Evolutionary conservation across 2,329 filamentous ascomycete species (phyloP).

Genomic region (Botryotinia narcissicola): DNA sequence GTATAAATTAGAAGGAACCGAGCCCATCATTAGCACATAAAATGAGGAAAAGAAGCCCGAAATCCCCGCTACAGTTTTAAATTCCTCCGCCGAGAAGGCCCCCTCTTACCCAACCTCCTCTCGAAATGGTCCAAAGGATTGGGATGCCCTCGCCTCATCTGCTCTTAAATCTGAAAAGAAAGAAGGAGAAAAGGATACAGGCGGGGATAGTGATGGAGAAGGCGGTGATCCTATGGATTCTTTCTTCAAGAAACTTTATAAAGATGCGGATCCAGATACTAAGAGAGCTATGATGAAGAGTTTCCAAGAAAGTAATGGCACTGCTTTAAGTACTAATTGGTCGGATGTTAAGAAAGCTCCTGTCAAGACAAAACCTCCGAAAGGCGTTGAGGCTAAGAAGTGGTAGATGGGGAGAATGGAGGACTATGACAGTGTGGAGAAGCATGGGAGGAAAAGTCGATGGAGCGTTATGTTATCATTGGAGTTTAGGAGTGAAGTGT

Average conservation of each 20-base stretch:
- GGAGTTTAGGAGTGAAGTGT: slow-evolving; percentile 6
- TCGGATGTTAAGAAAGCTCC: slow-evolving; percentile 68
- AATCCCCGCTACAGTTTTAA: slow-evolving; percentile 25
- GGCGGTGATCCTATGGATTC: slow-evolving; percentile 65
- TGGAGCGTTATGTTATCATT: neutral
- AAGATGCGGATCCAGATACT: slow-evolving; percentile 72
- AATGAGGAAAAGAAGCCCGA: slow-evolving; percentile 10
- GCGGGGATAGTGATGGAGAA: slow-evolving; percentile 49
- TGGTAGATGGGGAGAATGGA: slow-evolving; percentile 39
- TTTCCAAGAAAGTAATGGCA: slow-evolving; percentile 90
- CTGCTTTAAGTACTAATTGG: slow-evolving; percentile 91
- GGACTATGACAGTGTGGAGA: neutral
- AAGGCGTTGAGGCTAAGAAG: slow-evolving; percentile 74
- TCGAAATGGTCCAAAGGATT: slow-evolving; percentile 78
- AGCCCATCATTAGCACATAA: slow-evolving; percentile 21
- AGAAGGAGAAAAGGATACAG: slow-evolving; percentile 33
- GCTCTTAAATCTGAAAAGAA: slow-evolving; percentile 17
- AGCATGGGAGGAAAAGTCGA: neutral
- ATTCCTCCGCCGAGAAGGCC: slow-evolving; percentile 35
- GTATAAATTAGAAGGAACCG: slow-evolving; percentile 34
- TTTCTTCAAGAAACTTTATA: slow-evolving; percentile 92
- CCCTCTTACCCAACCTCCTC: slow-evolving; percentile 86
- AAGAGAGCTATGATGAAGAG: slow-evolving; percentile 97
- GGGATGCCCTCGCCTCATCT: slow-evolving; percentile 69
- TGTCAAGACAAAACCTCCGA: slow-evolving; percentile 71